Evolutionary conservation across 306 rosid genomes (phyloP).

Genomic region (Pyrus bretschneideri): DNA sequence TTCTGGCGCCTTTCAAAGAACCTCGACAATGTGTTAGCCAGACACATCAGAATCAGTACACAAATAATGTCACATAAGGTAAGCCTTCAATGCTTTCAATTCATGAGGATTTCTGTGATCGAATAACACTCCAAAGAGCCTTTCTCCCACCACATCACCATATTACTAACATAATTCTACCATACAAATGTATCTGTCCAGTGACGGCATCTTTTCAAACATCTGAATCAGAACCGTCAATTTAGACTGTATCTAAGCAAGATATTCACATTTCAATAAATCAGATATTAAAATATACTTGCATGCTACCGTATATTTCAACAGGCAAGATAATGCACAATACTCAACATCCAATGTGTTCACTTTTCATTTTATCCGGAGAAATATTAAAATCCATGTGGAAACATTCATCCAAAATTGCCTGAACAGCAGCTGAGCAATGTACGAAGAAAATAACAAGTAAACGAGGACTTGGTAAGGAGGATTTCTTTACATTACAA

Average conservation of each 20-base stretch:
- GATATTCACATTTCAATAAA: neutral
- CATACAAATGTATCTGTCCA: neutral
- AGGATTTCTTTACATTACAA: neutral
- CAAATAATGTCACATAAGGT: neutral
- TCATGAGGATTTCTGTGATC: neutral
- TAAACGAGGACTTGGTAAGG: neutral
- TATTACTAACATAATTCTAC: neutral
- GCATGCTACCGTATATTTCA: neutral
- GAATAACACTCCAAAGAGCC: neutral
- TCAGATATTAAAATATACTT: neutral
- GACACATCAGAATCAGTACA: neutral
- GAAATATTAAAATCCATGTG: neutral
- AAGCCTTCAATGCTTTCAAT: neutral
- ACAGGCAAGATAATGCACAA: neutral
- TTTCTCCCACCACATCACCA: neutral
- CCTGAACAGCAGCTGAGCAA: neutral
- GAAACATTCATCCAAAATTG: neutral
- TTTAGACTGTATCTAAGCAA: neutral
- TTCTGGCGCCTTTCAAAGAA: conserved; percentile 1
- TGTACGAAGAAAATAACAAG: neutral
- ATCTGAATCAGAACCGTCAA: neutral
- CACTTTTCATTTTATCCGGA: neutral
- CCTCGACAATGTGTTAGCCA: neutral
- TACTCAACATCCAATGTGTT: neutral
- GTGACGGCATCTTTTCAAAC: neutral